These are phyloP conservation scores for Claviceps arundinis DNA, from an alignment of 2,329 filamentous ascomycete species.

Conservation along the genomic window DNA sequence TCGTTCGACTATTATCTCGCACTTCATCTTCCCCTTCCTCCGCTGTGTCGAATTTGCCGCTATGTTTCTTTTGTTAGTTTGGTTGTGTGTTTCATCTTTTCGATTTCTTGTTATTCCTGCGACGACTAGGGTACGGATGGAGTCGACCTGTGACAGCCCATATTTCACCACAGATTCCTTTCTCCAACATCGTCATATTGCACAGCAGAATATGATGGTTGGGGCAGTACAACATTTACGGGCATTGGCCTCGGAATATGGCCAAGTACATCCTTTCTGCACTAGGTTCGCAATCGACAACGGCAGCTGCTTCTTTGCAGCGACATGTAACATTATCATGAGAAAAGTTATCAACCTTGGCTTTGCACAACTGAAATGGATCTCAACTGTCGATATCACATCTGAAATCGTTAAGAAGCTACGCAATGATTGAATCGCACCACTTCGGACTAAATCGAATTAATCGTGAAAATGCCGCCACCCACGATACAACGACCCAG, in stretches of 20 bases:
- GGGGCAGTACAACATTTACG: constrained; percentile 23
- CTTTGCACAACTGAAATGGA: constrained; percentile 14
- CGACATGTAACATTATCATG: constrained; percentile 17
- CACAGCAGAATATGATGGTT: constrained; percentile 25
- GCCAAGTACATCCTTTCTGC: constrained; percentile 20
- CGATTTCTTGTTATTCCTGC: constrained; percentile 18
- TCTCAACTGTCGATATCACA: constrained; percentile 14
- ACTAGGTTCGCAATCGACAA: constrained; percentile 20
- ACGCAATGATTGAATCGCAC: constrained; percentile 5
- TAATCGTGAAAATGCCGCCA: constrained; percentile 20
- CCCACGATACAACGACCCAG: constrained; percentile 14
- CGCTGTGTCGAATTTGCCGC: neutral
- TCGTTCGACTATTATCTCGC: neutral
- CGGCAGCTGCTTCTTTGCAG: constrained; percentile 16
- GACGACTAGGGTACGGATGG: constrained; percentile 22
- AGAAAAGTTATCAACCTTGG: constrained; percentile 13
- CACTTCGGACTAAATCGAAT: constrained; percentile 14
- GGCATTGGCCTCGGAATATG: constrained; percentile 20
- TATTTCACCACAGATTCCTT: constrained; percentile 26
- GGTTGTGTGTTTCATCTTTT: constrained; percentile 10
- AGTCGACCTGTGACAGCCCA: constrained; percentile 25
- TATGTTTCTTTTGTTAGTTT: constrained; percentile 3
- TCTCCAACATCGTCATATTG: constrained; percentile 25
- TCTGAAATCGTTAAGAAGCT: constrained; percentile 6
- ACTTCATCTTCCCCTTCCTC: neutral